Base-by-base conservation (phyloP, 1,284 basidiomycete genomes). In the Cutaneotrichosporon dermatis region DNA sequence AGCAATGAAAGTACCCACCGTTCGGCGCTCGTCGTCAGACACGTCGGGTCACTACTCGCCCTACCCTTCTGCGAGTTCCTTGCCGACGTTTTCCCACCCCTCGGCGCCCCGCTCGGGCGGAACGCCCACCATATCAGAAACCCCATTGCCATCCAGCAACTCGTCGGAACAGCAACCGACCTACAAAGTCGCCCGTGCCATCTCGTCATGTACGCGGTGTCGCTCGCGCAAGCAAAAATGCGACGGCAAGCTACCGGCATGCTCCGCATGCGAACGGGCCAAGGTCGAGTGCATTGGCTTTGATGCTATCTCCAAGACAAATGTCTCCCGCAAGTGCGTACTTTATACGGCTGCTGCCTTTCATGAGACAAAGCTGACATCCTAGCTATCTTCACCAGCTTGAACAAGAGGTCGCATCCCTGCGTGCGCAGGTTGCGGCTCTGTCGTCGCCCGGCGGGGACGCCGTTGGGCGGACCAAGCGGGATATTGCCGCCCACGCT, bases 271-370 rank as follows among this genome's bases (percentile, higher is more conserved):
- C 44, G 69, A 75, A 43, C 64, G 76, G 44, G 78, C 78, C 41
- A 77, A 78, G 51, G 78, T 79, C n/a, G 78, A 79, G 57, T 79
- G 78, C 66, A 76, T 79, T 16, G 78, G 78, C 11, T 79, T 79
- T 63, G 78, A 79, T 56, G 78, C 78, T 4, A 78, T 79, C 41
- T 74, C 71, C 40, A 79, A 79, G 65, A 77, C 76, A n/a, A 79
- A 79, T 59, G 73, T 79, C 7, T 78, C 76, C 1, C 61, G 78
- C 67, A 79, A 78, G 78, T 79, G 62, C 67, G 77, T 70, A n/a
- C n/a, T n/a, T n/a, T n/a, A 37, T 45, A n/a, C 10, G 45, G 39
- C 25, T 25, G n/a, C 42, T 35, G 35, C 4, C 4, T 4, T 12
- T 4, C 13, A 16, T 13, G 25, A 25, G 25, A 2, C 25, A 25